Evolutionary conservation across 768 basidiomycete species (phyloP), one percentile per base, ranked within the genome.

Genomic region (Suillus occidentalis): DNA sequence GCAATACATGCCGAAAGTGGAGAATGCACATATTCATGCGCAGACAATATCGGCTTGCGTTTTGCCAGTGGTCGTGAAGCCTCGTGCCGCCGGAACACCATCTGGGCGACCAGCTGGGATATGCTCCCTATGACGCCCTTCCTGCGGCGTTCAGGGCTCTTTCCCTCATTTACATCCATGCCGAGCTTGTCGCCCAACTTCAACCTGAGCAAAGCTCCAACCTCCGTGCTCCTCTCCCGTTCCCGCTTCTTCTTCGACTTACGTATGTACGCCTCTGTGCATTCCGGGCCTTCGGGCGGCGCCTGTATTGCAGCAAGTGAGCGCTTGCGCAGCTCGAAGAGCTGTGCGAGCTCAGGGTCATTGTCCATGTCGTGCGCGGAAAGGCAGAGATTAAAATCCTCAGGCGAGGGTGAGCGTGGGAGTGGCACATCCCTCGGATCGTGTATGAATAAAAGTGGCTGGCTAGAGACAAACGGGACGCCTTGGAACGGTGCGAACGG

Each of bases 151-250:
- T 73, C 76, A 55, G 72, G 70, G 31, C 68, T 72, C 58, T 61
- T 67, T 67, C 70, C 25, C 62, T 72, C 72, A 62, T 72, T 72
- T 6, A 71, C 69, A 63, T 63, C 67, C 18, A 64, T 65, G 8
- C 65, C 52, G 20, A 76, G 64, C 56, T 68, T 68, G 55, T 76
- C 75, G 25, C 72, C 77, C 66, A 86, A 69, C 75, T 89, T 89
- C 66, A 89, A 71, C 69, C 85, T 79, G 67, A 89, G 73, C 65
- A 89, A 76, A 40, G 84, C 78, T 10, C 82, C 81, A 13, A 89
- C 75, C 77, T 89, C 88, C 66, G 82, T 81, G 28, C 81, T 79
- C 47, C 82, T 77, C 73, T 87, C 88, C 69, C 83, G 83, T 69
- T 85, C 83, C 59, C 78, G 75, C 72, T 84, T 86, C 66, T 83